phyloP scores from a whole-genome alignment of 352 stramenopile species.

The Globisporangium mamillatum region DNA sequence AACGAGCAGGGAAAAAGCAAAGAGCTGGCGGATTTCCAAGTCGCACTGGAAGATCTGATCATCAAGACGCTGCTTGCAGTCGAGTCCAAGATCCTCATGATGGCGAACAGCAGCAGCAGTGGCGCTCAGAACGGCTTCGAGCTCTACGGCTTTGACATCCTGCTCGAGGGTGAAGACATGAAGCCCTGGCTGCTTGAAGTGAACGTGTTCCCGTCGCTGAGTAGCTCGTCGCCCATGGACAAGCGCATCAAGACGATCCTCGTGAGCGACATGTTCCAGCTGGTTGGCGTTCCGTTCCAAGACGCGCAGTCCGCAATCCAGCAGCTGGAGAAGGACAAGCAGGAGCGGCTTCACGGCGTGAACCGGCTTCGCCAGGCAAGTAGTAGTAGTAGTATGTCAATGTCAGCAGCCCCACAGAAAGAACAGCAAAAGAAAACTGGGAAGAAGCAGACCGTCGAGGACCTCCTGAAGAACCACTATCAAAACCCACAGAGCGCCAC shows the following conservation, averaged over 20 bases:
- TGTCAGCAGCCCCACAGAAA: conserved; percentile 10
- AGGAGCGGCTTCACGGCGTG: conserved; percentile 46
- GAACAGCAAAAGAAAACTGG: neutral
- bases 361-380: conserved; percentile 19
- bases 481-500: conserved; percentile 9
- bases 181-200: conserved; percentile 88
- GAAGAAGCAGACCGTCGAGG: conserved; percentile 29
- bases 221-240: conserved; percentile 81
- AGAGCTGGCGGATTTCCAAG: conserved; percentile 35
- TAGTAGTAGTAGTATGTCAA: neutral
- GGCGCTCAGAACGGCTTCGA: conserved; percentile 65
- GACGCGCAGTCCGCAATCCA: conserved; percentile 31
- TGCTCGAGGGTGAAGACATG: conserved; percentile 73
- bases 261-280: conserved; percentile 85
- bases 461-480: conserved; percentile 27
- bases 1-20: conserved; percentile 32
- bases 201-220: conserved; percentile 89
- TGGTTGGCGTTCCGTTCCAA: conserved; percentile 60
- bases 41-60: conserved; percentile 74
- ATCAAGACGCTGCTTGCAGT: conserved; percentile 89
- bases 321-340: conserved; percentile 41
- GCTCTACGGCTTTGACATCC: conserved; percentile 88
- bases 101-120: conserved; percentile 15
- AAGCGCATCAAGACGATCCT: conserved; percentile 89
- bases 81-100: conserved; percentile 65